phyloP scores from a whole-genome alignment of 257 asterid genomes.

The Osmanthus fragrans region DNA sequence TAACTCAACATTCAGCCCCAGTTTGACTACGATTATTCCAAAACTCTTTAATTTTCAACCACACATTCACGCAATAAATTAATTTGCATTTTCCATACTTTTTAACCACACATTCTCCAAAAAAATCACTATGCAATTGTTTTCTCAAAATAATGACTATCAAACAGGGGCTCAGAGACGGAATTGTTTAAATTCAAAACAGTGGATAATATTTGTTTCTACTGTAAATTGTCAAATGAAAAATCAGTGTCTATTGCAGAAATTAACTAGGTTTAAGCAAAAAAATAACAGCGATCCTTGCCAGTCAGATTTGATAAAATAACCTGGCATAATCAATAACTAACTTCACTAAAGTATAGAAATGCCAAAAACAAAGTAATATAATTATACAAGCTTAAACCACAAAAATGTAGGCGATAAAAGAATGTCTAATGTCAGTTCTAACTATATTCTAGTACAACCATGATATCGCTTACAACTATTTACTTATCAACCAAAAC shows the following conservation, averaged over 20 bases:
- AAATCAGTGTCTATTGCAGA: neutral
- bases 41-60: too few species aligned
- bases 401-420: neutral
- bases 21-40: too few species aligned
- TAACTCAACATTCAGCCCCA: neutral
- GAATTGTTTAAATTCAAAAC: neutral
- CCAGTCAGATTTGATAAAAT: neutral
- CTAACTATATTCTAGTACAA: neutral
- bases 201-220: neutral
- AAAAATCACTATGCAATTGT: too few species aligned
- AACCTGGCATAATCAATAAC: neutral
- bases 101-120: too few species aligned
- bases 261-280: neutral
- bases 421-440: neutral
- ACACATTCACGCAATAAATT: too few species aligned
- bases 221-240: neutral
- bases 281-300: neutral
- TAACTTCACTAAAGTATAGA: neutral
- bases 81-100: too few species aligned
- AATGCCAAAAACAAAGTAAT: neutral
- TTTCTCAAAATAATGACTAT: too few species aligned
- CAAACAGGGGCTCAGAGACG: neutral
- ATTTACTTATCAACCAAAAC: conserved; percentile 5
- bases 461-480: neutral
- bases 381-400: neutral